These are phyloP conservation scores for Conidiobolus incongruus DNA, from an alignment of 371 early-diverging fungal species.

Conservation along the genomic window DNA sequence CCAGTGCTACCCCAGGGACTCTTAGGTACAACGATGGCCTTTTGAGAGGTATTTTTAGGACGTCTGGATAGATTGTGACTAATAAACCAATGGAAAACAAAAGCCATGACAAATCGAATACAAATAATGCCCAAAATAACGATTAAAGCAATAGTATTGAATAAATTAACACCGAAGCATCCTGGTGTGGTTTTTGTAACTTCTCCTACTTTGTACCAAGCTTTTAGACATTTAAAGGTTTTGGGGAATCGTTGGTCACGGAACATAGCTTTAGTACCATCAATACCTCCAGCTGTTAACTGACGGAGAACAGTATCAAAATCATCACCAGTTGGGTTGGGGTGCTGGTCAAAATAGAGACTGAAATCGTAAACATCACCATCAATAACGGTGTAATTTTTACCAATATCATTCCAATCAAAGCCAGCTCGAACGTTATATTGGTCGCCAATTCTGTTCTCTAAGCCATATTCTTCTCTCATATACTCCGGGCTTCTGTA, in stretches of 20 bases:
- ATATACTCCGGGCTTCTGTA: too few relatives aligned
- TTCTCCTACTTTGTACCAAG: constrained; percentile 45
- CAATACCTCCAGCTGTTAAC: constrained; percentile 15
- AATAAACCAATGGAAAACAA: constrained; percentile 61
- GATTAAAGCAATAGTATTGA: constrained; percentile 37
- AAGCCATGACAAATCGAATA: constrained; percentile 58
- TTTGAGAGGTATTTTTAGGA: constrained; percentile 10
- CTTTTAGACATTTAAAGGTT: constrained; percentile 26
- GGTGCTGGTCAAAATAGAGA: constrained; percentile 25
- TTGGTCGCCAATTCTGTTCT: too few relatives aligned
- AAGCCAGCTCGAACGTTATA: constrained; percentile 21
- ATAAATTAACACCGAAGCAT: constrained; percentile 60
- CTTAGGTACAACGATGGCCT: constrained; percentile 6
- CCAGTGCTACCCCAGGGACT: background rate
- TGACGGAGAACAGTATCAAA: constrained; percentile 34
- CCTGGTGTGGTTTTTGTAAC: constrained; percentile 62
- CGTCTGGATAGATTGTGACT: constrained; percentile 36
- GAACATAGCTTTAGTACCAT: constrained; percentile 42
- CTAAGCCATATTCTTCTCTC: too few relatives aligned
- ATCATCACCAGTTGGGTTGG: constrained; percentile 17
- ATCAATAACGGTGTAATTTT: constrained; percentile 38
- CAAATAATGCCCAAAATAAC: too few relatives aligned
- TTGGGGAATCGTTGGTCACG: constrained; percentile 19
- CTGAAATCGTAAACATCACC: constrained; percentile 50
- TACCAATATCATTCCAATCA: constrained; percentile 37